These are phyloP conservation scores for Singerocomus rubriflavus DNA, from an alignment of 1,284 basidiomycete species.

Conservation along the genomic window DNA sequence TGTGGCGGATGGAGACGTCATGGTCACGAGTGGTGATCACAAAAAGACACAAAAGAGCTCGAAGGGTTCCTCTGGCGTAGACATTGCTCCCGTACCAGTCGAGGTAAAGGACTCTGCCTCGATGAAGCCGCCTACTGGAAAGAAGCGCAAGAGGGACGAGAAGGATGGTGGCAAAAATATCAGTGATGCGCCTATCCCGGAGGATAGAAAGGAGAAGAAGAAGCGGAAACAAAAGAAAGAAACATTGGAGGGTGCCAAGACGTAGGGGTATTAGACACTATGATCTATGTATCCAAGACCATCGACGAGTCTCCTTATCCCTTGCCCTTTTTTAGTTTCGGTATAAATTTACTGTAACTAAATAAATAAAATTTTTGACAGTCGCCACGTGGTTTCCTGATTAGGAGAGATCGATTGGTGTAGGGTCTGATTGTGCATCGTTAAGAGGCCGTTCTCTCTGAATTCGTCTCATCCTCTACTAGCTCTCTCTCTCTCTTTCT, in stretches of 20 bases:
- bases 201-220: conserved; percentile 28
- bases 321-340: too few relatives aligned
- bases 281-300: conserved; percentile 2
- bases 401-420: conserved; percentile 35
- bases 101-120: conserved; percentile 3
- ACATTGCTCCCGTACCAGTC: background rate
- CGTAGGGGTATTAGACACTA: background rate
- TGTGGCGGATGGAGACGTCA: conserved; percentile 2
- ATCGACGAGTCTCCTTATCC: background rate
- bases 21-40: conserved; percentile 15
- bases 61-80: conserved; percentile 1
- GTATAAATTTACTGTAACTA: too few relatives aligned
- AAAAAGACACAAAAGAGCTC: conserved; percentile 33
- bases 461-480: conserved; percentile 10
- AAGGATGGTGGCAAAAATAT: background rate
- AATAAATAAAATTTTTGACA: background rate
- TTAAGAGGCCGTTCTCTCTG: conserved; percentile 16
- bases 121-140: conserved; percentile 3
- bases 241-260: background rate
- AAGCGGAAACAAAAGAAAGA: conserved; percentile 20
- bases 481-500: background rate
- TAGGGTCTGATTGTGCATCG: conserved; percentile 32
- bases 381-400: conserved; percentile 27
- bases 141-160: conserved; percentile 23
- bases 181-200: conserved; percentile 3